Evolutionary conservation across 2,329 filamentous ascomycete species (phyloP), one percentile per base, ranked within the genome.

Genomic region (Alternaria burnsii): DNA sequence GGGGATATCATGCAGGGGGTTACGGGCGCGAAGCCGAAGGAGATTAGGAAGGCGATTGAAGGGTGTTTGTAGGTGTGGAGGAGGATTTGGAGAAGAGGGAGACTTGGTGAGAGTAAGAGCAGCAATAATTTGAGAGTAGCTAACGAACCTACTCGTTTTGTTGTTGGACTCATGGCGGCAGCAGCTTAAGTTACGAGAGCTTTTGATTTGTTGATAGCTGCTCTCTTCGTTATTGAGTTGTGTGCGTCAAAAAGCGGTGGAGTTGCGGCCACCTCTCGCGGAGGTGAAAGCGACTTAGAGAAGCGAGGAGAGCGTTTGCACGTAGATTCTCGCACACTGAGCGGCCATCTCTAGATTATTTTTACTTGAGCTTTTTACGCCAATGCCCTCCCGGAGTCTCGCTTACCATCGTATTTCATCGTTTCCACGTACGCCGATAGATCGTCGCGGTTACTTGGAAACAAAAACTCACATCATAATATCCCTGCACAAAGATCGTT

Each of bases 1-100:
- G 72, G 71, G 3, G 70, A 73, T 68, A 71, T 73, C 36, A 65
- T 69, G 43, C 67, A 68, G 32, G 65, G 71, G 1, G 67, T 70
- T 38, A 69, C 67, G 8, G 70, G 71, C 1, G 65, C 70, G 22
- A 69, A 47, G 43, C 51, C 59, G 6, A 65, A 65, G 53, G 69
- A 73, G 58, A 48, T 72, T 10, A 53, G 68, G 62, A 70, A 65
- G 61, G 67, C 65, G 36, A 69, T 72, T 46, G 69, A 72, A 56
- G 58, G 52, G 26, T 69, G 65, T 65, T 60, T 71, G 60, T 68
- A 57, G 41, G 18, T 9, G 26, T n/a, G 30, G 22, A 11, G 14
- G 8, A 5, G 4, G 9, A 16, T 6, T 16, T 5, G 14, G 12
- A 14, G 32, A 36, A 16, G 5, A 16, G 14, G 32, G 32, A 16